Evolutionary conservation across 441 rosid species (phyloP), one percentile per base, ranked within the genome.

Genomic region (Euphorbia schlechtendalii): DNA sequence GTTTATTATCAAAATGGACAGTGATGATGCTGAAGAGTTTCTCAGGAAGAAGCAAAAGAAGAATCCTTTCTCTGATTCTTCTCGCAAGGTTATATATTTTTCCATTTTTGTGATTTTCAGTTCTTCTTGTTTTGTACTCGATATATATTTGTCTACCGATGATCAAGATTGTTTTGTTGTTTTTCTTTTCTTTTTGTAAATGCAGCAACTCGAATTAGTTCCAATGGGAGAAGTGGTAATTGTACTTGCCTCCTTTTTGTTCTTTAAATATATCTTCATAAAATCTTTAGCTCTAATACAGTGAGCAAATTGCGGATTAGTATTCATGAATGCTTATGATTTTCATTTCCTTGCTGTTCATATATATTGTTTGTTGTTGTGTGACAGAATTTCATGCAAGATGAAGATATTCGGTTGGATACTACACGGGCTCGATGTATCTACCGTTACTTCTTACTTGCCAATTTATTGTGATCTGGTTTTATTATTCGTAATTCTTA

Each of bases 381-480:
- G 63, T 52, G 34, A 32, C 84, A 92, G 98, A 78, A 72, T 77
- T 83, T 78, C 61, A 74, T 80, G 73, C 81, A 72, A 68, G 96
- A 83, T 36, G 94, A 90, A 45, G 98, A 85, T 68, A 71, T 70
- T 51, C 77, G 83, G 40, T 65, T 90, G 87, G 92, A 92, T 80
- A 75, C 86, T 57, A 83, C 96, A 4, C 89, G 94, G 68, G 83
- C 94, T 62, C 83, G 92, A 85, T 81, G 98, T 92, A 79, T 66
- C 38, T 62, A 48, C 24, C 57, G 40, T 45, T 30, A 46, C 61
- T 66, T 46, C 54, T 59, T 61, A 18, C 66, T 25, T 46, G n/a
- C 66, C 10, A 18, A 15, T 32, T 32, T 43, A 38, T 11, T 56
- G 18, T 56, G 1, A 0, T 38, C 13, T 67, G 20, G 51, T 74